Percentiles rank a stretch among this genome's conserved stretches.
Conservation (phyloP, 2,329 filamentous ascomycete genomes). For the Reticulascus tulasneorum region DNA sequence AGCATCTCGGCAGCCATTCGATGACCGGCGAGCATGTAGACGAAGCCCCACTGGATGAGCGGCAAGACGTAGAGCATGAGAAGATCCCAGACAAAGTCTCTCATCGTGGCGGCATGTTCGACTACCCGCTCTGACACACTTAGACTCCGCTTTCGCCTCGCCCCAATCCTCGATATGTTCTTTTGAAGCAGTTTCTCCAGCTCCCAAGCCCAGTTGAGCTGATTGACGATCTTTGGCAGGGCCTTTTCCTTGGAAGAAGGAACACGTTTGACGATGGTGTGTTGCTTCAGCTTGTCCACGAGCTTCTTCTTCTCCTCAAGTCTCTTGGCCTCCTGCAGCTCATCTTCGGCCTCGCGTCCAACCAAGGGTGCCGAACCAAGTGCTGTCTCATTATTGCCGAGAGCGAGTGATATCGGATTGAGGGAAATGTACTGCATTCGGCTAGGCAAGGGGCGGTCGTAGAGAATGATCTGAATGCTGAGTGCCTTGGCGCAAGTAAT, state of each 20-base stretch:
- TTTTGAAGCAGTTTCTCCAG: conserved; percentile 80
- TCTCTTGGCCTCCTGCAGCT: conserved; percentile 54
- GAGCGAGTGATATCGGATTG: conserved; percentile 78
- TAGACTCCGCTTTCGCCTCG: conserved; percentile 74
- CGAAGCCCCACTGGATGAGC: conserved; percentile 66
- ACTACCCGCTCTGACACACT: conserved; percentile 94
- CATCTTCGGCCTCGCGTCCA: conserved; percentile 66
- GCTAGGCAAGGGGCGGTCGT: conserved; percentile 77
- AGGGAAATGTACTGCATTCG: conserved; percentile 97
- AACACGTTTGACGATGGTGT: conserved; percentile 74
- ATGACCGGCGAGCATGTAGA: conserved; percentile 75
- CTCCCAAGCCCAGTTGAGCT: conserved; percentile 95
- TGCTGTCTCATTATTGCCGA: conserved; percentile 65
- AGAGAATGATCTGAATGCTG: conserved; percentile 83
- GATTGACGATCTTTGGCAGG: conserved; percentile 77
- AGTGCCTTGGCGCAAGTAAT: conserved; percentile 69
- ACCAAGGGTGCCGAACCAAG: conserved; percentile 19
- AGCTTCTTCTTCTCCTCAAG: conserved; percentile 62
- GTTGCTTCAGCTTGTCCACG: conserved; percentile 81
- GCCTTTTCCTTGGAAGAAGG: conserved; percentile 80
- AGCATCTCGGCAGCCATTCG: conserved; percentile 77
- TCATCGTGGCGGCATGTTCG: conserved; percentile 83
- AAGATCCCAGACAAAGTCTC: conserved; percentile 72
- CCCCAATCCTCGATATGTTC: conserved; percentile 81
- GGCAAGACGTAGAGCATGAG: conserved; percentile 76